phyloP scores from a whole-genome alignment of 2,329 filamentous ascomycete species.

The Aureobasidium sp. region DNA sequence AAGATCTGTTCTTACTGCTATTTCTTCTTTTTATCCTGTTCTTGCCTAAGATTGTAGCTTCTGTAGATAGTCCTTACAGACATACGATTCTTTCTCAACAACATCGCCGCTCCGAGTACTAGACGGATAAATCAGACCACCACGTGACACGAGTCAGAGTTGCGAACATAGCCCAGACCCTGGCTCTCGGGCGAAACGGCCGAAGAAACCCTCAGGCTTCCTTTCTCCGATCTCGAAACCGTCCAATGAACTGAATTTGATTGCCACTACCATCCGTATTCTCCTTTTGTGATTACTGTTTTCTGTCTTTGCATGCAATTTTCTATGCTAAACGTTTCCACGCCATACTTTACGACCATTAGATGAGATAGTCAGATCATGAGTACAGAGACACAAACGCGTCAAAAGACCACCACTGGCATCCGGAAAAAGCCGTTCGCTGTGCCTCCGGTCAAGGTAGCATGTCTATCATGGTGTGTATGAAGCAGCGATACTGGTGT shows the following conservation, averaged over 20 bases:
- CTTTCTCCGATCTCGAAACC: not conserved
- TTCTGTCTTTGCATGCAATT: not conserved
- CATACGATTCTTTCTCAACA: not conserved
- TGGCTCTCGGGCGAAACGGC: not conserved
- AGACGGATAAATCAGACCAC: not conserved
- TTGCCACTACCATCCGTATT: not conserved
- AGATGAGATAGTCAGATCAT: not conserved
- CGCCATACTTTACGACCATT: not conserved
- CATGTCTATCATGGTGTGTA: constrained; percentile 7
- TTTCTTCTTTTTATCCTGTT: not conserved
- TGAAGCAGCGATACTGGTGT: not conserved
- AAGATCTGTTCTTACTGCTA: not conserved
- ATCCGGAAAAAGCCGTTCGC: constrained; percentile 9
- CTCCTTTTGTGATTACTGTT: not conserved
- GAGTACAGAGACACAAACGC: constrained; percentile 3
- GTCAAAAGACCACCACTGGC: not conserved
- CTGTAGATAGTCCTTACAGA: not conserved
- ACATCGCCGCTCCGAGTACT: not conserved
- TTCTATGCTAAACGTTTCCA: not conserved
- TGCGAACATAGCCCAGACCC: not conserved
- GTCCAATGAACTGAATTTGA: not conserved
- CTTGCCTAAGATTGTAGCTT: not conserved
- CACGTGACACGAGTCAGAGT: not conserved
- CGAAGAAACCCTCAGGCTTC: not conserved
- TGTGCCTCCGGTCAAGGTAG: constrained; percentile 7